These are phyloP conservation scores for Saitozyma sp. DNA, from an alignment of 768 basidiomycete genomes.

Conservation along the genomic window DNA sequence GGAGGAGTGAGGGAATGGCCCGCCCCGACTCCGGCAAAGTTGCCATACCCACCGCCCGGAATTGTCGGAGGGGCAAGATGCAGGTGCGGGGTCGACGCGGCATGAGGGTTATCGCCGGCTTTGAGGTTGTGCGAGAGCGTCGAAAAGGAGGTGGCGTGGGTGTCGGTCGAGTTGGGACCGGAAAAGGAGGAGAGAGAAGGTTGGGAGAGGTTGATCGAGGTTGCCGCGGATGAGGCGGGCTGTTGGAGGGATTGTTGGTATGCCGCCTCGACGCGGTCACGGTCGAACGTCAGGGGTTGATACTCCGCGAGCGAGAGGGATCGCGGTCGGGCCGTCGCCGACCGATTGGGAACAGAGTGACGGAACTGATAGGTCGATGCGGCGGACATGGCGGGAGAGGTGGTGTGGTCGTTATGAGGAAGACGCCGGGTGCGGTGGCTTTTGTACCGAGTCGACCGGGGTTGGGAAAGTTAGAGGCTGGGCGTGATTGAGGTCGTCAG, in stretches of 20 bases:
- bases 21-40: constrained; percentile 40
- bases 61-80: no score
- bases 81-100: background rate
- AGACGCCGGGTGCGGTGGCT: no score
- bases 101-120: constrained; percentile 27
- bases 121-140: constrained; percentile 22
- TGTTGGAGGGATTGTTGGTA: constrained; percentile 26
- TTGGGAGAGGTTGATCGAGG: background rate
- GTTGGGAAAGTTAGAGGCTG: no score
- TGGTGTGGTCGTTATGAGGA: no score
- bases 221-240: constrained; percentile 1
- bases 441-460: no score
- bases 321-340: constrained; percentile 26
- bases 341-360: constrained; percentile 14
- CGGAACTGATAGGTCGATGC: no score
- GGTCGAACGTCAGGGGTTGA: constrained; percentile 40
- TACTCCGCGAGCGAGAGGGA: constrained; percentile 40
- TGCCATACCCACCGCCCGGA: background rate
- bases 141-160: constrained; percentile 10
- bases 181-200: constrained; percentile 1
- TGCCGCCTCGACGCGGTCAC: constrained; percentile 31
- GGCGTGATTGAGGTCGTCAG: no score
- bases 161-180: constrained; percentile 16
- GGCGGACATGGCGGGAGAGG: no score
- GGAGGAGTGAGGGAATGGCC: constrained; percentile 44